Conservation (phyloP, 2,329 filamentous ascomycete species). For the Cladosporium sp. region DNA sequence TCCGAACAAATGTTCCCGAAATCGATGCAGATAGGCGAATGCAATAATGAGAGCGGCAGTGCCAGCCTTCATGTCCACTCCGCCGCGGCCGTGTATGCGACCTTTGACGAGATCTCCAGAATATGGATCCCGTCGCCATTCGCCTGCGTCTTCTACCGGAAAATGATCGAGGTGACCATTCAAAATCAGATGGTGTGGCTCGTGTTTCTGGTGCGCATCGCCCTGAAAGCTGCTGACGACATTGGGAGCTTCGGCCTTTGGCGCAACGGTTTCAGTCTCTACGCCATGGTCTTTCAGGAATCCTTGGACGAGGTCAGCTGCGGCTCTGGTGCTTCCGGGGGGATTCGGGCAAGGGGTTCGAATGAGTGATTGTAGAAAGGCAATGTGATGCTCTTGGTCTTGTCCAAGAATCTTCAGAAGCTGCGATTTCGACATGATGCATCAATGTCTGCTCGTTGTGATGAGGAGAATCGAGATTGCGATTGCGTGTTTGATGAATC, state of each 20-base stretch:
- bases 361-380: too few relatives aligned
- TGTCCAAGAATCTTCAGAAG: too few relatives aligned
- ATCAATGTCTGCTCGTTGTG: too few relatives aligned
- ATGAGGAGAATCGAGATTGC: too few relatives aligned
- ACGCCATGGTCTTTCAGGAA: conserved; percentile 28
- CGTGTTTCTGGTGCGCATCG: conserved; percentile 6
- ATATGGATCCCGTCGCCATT: conserved; percentile 36
- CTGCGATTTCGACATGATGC: too few relatives aligned
- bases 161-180: conserved; percentile 44
- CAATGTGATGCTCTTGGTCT: too few relatives aligned
- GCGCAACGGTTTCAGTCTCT: conserved; percentile 26
- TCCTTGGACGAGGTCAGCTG: conserved; percentile 29
- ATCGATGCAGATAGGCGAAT: conserved; percentile 30
- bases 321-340: conserved; percentile 35
- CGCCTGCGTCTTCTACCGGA: conserved; percentile 30
- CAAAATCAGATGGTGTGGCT: conserved; percentile 34
- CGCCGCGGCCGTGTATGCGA: conserved; percentile 35
- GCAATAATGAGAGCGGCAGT: conserved; percentile 38
- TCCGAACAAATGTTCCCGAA: conserved; percentile 16
- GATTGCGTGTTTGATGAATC: too few relatives aligned
- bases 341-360: conserved; percentile 36
- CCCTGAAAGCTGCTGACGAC: conserved; percentile 31
- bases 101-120: conserved; percentile 33
- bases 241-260: conserved; percentile 30
- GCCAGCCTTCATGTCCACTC: conserved; percentile 43